Percentiles rank a stretch among this genome's conserved stretches.
Evolutionary conservation across 306 rosid genomes (phyloP).

Genomic region (Quercus aquifolioides): DNA sequence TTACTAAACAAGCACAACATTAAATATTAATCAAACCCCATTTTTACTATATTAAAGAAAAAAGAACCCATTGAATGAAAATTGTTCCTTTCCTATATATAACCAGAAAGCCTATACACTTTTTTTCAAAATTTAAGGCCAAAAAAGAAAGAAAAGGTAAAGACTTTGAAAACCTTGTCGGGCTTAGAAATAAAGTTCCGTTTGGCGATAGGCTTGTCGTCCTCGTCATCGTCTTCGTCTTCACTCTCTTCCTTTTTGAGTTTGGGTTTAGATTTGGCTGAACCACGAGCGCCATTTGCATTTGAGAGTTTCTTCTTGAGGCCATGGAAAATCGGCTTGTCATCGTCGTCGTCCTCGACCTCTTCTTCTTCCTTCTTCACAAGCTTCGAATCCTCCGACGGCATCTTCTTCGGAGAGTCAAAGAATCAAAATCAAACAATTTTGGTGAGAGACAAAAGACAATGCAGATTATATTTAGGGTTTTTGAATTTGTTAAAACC

Average conservation of each 20-base stretch:
- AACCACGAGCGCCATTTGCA: slow-evolving; percentile 18
- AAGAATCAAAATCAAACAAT: neutral
- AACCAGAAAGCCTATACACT: neutral
- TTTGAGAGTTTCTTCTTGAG: slow-evolving; percentile 32
- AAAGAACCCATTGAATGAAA: too few relatives aligned
- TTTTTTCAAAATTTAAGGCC: neutral
- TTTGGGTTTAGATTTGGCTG: slow-evolving; percentile 36
- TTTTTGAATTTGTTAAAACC: neutral
- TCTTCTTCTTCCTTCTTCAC: slow-evolving; percentile 26
- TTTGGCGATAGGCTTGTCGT: slow-evolving; percentile 26
- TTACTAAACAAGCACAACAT: neutral
- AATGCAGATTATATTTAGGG: neutral
- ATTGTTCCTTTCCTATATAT: too few relatives aligned
- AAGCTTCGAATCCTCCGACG: slow-evolving; percentile 50
- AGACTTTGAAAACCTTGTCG: slow-evolving; percentile 40
- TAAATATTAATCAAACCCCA: neutral
- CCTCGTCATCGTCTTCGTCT: slow-evolving; percentile 29
- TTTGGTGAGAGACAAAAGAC: neutral
- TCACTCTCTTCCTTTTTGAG: slow-evolving; percentile 39
- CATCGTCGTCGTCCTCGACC: slow-evolving; percentile 28
- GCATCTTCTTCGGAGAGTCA: slow-evolving; percentile 27
- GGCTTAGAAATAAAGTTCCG: slow-evolving; percentile 23
- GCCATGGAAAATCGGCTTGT: slow-evolving; percentile 14
- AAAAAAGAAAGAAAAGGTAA: neutral
- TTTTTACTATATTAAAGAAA: too few relatives aligned